Conservation (phyloP, 306 rosid species). For the Gleditsia sinensis region DNA sequence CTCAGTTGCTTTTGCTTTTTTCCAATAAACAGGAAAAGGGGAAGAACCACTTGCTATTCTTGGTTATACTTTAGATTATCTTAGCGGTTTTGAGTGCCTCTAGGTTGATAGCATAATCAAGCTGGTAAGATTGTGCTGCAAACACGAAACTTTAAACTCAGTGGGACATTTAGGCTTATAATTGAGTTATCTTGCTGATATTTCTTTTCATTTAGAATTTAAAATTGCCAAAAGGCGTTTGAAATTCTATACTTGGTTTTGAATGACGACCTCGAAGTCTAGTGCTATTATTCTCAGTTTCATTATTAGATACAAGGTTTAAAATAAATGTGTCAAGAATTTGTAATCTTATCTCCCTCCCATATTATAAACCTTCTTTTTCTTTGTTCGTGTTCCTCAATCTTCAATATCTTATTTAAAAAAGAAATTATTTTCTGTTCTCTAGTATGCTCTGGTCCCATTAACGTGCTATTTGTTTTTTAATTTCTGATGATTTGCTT, state of each 20-base stretch:
- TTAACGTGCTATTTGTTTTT: too few species aligned
- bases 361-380: background rate
- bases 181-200: background rate
- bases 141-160: constrained; percentile 3
- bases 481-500: too few species aligned
- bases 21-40: background rate
- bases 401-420: background rate
- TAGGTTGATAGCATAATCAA: background rate
- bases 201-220: background rate
- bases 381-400: background rate
- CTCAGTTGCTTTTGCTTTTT: background rate
- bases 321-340: background rate
- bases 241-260: background rate
- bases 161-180: background rate
- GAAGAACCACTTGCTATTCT: background rate
- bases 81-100: background rate
- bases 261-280: constrained; percentile 5
- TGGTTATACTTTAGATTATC: constrained; percentile 4
- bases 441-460: too few species aligned
- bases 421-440: too few species aligned
- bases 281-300: background rate
- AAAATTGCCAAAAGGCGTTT: background rate
- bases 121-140: background rate
- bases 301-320: background rate
- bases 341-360: background rate